phyloP scores from a whole-genome alignment of 768 basidiomycete genomes.

The Suillus subaureus region DNA sequence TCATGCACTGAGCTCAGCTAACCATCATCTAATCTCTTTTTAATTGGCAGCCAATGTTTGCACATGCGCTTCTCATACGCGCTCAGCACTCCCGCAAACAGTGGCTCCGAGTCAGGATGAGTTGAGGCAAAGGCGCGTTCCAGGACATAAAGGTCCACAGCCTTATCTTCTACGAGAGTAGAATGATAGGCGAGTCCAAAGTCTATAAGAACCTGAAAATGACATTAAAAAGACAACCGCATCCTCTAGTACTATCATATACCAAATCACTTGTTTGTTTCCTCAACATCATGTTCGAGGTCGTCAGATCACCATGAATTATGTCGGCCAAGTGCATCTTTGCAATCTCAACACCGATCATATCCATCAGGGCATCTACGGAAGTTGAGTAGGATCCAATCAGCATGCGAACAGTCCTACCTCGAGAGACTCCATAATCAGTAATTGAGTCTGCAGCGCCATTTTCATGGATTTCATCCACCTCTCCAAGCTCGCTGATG shows the following conservation, averaged over 20 bases:
- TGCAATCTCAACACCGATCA: constrained; percentile 85
- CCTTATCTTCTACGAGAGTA: constrained; percentile 86
- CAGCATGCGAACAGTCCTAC: constrained; percentile 38
- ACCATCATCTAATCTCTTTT: constrained; percentile 76
- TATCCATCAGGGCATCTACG: constrained; percentile 70
- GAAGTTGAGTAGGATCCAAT: constrained; percentile 6
- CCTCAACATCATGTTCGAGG: constrained; percentile 97
- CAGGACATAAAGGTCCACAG: constrained; percentile 96
- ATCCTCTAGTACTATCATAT: constrained; percentile 13
- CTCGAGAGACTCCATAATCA: constrained; percentile 57
- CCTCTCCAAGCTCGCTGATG: constrained; percentile 32
- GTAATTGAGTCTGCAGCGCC: constrained; percentile 44
- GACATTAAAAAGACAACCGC: background rate
- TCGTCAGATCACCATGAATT: constrained; percentile 96
- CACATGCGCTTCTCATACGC: constrained; percentile 64
- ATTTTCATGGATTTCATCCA: constrained; percentile 36
- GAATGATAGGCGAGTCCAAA: constrained; percentile 92
- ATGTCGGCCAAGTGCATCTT: constrained; percentile 88
- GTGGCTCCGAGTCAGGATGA: constrained; percentile 83
- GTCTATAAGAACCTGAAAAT: constrained; percentile 78
- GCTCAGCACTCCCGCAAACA: constrained; percentile 68
- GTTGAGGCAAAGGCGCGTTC: constrained; percentile 96
- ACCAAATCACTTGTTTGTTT: constrained; percentile 48
- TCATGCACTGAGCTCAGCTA: constrained; percentile 18
- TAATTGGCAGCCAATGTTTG: constrained; percentile 68